A percentile compares a stretch with the other conserved stretches of the same genome.
phyloP scores from a whole-genome alignment of 257 asterid genomes.

The Orobanche coerulescens region DNA sequence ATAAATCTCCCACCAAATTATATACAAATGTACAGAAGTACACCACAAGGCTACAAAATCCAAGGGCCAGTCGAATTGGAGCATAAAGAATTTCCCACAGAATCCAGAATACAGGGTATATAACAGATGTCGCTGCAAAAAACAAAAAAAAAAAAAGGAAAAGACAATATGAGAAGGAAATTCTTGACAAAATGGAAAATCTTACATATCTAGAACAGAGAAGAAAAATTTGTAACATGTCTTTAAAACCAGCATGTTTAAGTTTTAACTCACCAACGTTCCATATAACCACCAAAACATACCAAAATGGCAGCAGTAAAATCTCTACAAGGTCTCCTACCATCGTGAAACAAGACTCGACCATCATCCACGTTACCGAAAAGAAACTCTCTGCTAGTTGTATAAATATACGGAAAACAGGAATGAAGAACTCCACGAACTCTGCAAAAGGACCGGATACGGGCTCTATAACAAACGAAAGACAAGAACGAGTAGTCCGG shows the following conservation, averaged over 20 bases:
- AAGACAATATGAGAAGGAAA: too few relatives aligned
- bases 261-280: conserved; percentile 49
- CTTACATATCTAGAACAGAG: too few relatives aligned
- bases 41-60: conserved; percentile 43
- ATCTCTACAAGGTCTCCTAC: conserved; percentile 53
- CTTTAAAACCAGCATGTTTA: too few relatives aligned
- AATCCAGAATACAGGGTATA: conserved; percentile 76
- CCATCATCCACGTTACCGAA: conserved; percentile 60
- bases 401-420: conserved; percentile 51
- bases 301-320: conserved; percentile 70
- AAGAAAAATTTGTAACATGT: too few relatives aligned
- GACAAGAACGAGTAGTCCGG: conserved; percentile 47
- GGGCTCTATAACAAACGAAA: conserved; percentile 52
- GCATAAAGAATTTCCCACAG: conserved; percentile 62
- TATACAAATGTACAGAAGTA: conserved; percentile 34
- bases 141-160: conserved; percentile 17
- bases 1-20: conserved; percentile 38
- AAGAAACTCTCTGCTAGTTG: conserved; percentile 46
- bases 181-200: too few relatives aligned
- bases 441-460: conserved; percentile 58
- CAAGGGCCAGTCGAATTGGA: conserved; percentile 67
- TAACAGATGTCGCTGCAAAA: conserved; percentile 53
- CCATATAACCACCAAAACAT: conserved; percentile 37
- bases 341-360: conserved; percentile 50
- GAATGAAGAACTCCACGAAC: conserved; percentile 58